These are phyloP conservation scores for Lipomyces kockii DNA, from an alignment of 805 yeast species.

Conservation along the genomic window DNA sequence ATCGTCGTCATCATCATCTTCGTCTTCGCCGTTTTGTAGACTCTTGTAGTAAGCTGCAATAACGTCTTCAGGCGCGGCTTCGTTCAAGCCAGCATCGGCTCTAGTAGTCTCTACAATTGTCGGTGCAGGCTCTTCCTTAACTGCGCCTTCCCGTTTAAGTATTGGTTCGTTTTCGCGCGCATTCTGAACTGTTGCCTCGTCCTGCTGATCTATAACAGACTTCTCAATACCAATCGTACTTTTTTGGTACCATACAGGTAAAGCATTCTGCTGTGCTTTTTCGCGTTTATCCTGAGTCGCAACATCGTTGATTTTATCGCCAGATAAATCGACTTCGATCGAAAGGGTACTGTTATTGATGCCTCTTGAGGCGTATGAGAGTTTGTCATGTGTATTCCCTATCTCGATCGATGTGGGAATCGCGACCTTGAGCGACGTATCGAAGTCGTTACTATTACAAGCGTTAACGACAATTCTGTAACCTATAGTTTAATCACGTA, in stretches of 20 bases:
- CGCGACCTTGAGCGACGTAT: conserved; percentile 76
- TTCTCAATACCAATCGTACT: conserved; percentile 80
- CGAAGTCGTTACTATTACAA: conserved; percentile 66
- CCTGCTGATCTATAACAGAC: conserved; percentile 6
- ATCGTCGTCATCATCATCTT: conserved; percentile 56
- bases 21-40: conserved; percentile 67
- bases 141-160: background rate
- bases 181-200: background rate
- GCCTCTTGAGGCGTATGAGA: conserved; percentile 50
- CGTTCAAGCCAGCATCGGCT: conserved; percentile 18
- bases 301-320: conserved; percentile 49
- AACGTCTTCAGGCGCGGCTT: conserved; percentile 56
- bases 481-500: conserved; percentile 16
- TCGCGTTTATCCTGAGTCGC: conserved; percentile 57
- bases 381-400: conserved; percentile 50
- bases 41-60: conserved; percentile 75
- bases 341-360: conserved; percentile 63
- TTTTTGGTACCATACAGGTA: conserved; percentile 95
- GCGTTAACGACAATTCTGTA: background rate
- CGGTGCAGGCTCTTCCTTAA: background rate
- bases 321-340: conserved; percentile 75
- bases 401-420: conserved; percentile 78
- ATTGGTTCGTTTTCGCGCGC: conserved; percentile 16
- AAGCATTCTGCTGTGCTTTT: conserved; percentile 85
- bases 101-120: conserved; percentile 38